phyloP scores from a whole-genome alignment of 257 asterid species.

The Ehretia macrophylla region DNA sequence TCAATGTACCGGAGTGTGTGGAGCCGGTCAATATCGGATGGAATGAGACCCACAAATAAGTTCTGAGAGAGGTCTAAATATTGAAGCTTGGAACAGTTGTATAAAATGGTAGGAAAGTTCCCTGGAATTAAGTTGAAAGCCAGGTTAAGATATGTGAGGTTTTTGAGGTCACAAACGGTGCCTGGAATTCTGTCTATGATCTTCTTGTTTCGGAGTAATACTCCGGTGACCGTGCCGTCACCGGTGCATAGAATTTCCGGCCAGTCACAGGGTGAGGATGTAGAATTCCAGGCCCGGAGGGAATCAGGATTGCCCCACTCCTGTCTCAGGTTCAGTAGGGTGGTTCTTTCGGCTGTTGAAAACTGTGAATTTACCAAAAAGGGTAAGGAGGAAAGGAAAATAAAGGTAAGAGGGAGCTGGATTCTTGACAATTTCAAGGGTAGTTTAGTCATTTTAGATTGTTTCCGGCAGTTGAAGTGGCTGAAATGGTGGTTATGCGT shows the following conservation, averaged over 20 bases:
- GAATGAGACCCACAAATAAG: conserved; percentile 48
- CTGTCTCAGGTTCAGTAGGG: conserved; percentile 34
- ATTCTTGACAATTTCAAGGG: not conserved
- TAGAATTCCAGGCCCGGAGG: conserved; percentile 33
- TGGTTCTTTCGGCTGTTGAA: conserved; percentile 11
- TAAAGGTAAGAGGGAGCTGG: not conserved
- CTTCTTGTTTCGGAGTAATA: conserved; percentile 20
- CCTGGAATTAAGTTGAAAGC: conserved; percentile 38
- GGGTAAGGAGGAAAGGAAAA: conserved; percentile 21
- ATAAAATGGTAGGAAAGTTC: conserved; percentile 43
- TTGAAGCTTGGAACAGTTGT: conserved; percentile 50
- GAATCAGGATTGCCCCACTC: conserved; percentile 39
- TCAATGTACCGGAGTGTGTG: conserved; percentile 41
- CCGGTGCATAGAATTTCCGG: conserved; percentile 29
- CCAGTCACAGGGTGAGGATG: conserved; percentile 37
- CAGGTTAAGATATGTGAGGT: conserved; percentile 47
- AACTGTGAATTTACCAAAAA: conserved; percentile 25
- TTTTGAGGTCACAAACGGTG: conserved; percentile 41
- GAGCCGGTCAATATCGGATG: conserved; percentile 46
- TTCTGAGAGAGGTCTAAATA: conserved; percentile 63
- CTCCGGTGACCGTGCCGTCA: conserved; percentile 40
- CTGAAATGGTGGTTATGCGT: not conserved
- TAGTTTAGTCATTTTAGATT: conserved; percentile 10
- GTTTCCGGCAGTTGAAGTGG: not conserved
- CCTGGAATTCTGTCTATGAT: conserved; percentile 42